Conservation (phyloP, 495 filamentous ascomycete genomes). For the Xylaria flabelliformis region DNA sequence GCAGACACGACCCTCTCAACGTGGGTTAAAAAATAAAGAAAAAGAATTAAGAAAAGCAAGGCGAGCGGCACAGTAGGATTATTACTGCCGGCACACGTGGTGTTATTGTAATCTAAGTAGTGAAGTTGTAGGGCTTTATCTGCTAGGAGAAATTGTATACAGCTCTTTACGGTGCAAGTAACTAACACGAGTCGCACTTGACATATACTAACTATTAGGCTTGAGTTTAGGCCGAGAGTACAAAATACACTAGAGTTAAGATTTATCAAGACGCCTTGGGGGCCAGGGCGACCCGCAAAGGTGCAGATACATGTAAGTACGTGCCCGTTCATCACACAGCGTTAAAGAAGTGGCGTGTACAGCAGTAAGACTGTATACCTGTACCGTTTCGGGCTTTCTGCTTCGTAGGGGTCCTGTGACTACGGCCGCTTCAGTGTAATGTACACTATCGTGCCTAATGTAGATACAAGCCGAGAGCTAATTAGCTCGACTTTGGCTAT, state of each 20-base stretch:
- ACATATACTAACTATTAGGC: not conserved
- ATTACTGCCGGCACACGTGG: not conserved
- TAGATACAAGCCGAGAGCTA: conserved; percentile 8
- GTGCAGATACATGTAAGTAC: conserved; percentile 8
- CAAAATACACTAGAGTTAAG: not conserved
- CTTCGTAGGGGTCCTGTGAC: not conserved
- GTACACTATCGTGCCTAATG: not conserved
- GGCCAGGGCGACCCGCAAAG: conserved; percentile 4
- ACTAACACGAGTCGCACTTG: not conserved
- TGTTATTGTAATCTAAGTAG: conserved; percentile 11
- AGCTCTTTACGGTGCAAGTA: not conserved
- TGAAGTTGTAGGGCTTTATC: not conserved
- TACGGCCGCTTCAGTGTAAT: not conserved
- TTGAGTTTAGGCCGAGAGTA: not conserved
- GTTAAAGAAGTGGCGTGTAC: conserved; percentile 9
- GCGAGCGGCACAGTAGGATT: conserved; percentile 7
- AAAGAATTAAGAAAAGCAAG: conserved; percentile 1
- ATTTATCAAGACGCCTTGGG: not conserved
- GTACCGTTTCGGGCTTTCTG: conserved; percentile 7
- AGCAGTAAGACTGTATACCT: not conserved
- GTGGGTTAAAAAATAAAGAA: conserved; percentile 3
- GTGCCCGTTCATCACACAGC: conserved; percentile 3
- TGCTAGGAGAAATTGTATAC: not conserved
- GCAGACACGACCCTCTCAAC: conserved; percentile 20
- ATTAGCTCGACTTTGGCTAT: conserved; percentile 8